A percentile compares a stretch with the other conserved stretches of the same genome.
phyloP scores from a whole-genome alignment of 495 filamentous ascomycete species.

The Tuber aestivum region DNA sequence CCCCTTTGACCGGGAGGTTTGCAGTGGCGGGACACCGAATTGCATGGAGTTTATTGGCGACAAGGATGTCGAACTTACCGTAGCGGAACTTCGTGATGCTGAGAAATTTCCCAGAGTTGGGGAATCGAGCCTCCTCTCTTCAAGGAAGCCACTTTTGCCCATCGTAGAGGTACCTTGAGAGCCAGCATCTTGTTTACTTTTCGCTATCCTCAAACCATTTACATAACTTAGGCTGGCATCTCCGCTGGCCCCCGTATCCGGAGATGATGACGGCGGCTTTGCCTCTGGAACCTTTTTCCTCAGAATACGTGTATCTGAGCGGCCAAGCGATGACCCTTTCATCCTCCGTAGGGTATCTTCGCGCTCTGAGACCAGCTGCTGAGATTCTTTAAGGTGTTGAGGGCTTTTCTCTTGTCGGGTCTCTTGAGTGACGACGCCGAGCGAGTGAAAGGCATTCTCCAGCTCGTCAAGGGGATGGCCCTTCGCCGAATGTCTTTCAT shows the following conservation, averaged over 20 bases:
- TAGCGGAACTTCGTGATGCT: not conserved
- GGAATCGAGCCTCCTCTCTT: not conserved
- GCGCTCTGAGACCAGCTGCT: not conserved
- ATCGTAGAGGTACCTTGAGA: not conserved
- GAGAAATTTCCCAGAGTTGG: not conserved
- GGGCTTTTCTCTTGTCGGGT: not conserved
- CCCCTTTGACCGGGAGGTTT: not conserved
- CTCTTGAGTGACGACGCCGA: not conserved
- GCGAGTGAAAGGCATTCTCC: not conserved
- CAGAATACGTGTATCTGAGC: not conserved
- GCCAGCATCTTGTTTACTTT: not conserved
- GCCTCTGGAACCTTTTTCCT: conserved; percentile 3
- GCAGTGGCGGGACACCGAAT: not conserved
- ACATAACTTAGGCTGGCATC: not conserved
- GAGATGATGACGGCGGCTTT: not conserved
- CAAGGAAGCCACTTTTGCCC: not conserved
- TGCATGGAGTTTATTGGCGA: not conserved
- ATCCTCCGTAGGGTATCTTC: not conserved
- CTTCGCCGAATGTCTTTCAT: conserved; percentile 11
- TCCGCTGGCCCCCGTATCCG: not conserved
- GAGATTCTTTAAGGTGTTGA: not conserved
- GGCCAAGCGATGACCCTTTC: not conserved
- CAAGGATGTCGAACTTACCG: not conserved
- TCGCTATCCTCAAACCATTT: not conserved
- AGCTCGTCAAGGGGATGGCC: not conserved